phyloP scores from a whole-genome alignment of 345 rosid species.

The Eucalyptus marginata region DNA sequence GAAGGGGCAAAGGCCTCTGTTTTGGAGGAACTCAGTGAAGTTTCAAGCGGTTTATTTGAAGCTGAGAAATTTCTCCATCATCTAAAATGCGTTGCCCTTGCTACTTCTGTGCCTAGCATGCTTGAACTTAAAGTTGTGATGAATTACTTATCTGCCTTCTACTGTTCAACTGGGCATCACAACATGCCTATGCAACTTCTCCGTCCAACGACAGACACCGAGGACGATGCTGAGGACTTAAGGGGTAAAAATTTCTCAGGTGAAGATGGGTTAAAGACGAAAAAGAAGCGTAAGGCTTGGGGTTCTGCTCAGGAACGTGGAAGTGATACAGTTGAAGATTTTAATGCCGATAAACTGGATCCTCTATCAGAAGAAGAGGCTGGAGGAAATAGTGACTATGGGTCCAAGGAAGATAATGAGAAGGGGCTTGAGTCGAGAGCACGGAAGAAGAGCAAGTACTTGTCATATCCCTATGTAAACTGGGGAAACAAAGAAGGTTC shows the following conservation, averaged over 20 bases:
- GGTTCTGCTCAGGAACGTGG: background rate
- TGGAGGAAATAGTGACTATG: background rate
- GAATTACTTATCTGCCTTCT: conserved; percentile 46
- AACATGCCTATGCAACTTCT: conserved; percentile 43
- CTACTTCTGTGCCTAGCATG: conserved; percentile 17
- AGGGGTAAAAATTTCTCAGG: background rate
- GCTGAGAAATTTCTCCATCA: conserved; percentile 37
- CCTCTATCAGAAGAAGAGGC: background rate
- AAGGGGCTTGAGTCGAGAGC: conserved; percentile 31
- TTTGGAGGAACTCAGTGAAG: conserved; percentile 18
- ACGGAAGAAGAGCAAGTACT: conserved; percentile 63
- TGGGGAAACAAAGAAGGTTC: conserved; percentile 12
- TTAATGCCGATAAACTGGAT: background rate
- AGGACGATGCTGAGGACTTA: background rate
- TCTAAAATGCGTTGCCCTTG: conserved; percentile 40
- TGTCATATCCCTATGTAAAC: conserved; percentile 54
- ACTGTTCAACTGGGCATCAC: conserved; percentile 35
- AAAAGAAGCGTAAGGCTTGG: conserved; percentile 22
- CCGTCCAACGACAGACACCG: conserved; percentile 3
- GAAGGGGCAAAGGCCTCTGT: background rate
- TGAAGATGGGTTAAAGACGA: conserved; percentile 1
- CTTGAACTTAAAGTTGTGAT: conserved; percentile 36
- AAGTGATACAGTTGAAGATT: conserved; percentile 7
- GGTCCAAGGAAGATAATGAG: conserved; percentile 1
- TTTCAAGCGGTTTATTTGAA: conserved; percentile 26